Percentiles rank a stretch among this genome's conserved stretches.
phyloP scores from a whole-genome alignment of 2,329 filamentous ascomycete genomes.

The Teratosphaeria epicoccoides region DNA sequence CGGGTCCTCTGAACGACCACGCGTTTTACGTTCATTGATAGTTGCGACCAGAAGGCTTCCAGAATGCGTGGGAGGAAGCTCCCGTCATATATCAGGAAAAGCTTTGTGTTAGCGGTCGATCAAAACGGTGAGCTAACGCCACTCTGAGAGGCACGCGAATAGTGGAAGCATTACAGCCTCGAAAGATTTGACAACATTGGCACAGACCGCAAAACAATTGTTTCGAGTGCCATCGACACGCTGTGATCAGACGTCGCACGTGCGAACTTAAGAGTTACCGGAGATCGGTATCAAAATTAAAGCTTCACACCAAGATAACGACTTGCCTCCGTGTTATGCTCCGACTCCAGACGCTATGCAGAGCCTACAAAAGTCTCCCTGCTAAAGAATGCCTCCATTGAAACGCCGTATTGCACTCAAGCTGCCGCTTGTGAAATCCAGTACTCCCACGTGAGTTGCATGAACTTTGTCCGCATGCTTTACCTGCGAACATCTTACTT shows the following conservation, averaged over 20 bases:
- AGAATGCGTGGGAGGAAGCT: background rate
- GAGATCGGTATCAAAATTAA: background rate
- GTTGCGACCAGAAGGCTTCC: background rate
- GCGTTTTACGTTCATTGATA: background rate
- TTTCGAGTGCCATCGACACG: too few species aligned
- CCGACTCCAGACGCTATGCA: slow-evolving; percentile 4
- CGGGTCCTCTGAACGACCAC: background rate
- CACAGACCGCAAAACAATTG: too few species aligned
- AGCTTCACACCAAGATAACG: too few species aligned
- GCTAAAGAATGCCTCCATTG: background rate
- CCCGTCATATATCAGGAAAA: background rate
- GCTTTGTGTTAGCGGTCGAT: background rate
- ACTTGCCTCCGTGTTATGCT: background rate
- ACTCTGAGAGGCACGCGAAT: background rate
- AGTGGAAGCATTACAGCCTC: too few species aligned
- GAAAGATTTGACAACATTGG: too few species aligned
- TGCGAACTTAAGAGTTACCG: background rate
- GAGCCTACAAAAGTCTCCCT: background rate
- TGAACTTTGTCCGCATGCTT: background rate
- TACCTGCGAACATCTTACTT: slow-evolving; percentile 15
- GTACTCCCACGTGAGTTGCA: background rate
- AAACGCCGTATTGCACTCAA: background rate
- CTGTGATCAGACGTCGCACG: too few species aligned
- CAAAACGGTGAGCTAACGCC: background rate
- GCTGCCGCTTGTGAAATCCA: background rate